These are phyloP conservation scores for Lentinula boryana DNA, from an alignment of 768 basidiomycete species.

Conservation along the genomic window DNA sequence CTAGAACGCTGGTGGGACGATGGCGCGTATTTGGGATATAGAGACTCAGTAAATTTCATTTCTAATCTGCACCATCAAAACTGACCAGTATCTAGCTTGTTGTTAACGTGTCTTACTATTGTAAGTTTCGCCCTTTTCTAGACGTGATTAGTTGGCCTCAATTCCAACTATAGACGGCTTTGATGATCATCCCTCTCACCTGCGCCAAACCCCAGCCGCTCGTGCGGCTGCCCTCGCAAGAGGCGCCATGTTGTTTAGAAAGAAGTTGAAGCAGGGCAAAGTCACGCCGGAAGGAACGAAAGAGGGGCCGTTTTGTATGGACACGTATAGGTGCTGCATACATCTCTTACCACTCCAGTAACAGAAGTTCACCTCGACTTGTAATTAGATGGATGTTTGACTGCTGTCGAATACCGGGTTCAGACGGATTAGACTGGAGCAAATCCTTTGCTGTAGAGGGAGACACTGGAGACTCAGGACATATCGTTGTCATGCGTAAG, in stretches of 20 bases:
- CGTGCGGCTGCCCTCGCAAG: constrained; percentile 72
- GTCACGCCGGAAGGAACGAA: constrained; percentile 60
- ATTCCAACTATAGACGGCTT: constrained; percentile 64
- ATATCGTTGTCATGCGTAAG: constrained; percentile 81
- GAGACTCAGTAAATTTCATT: constrained; percentile 62
- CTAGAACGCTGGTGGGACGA: constrained; percentile 96
- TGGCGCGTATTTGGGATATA: constrained; percentile 71
- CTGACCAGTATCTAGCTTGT: constrained; percentile 46
- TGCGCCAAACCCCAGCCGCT: constrained; percentile 49
- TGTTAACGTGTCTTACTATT: constrained; percentile 93
- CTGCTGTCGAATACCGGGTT: constrained; percentile 75
- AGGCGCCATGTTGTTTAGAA: constrained; percentile 68
- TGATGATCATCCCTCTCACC: constrained; percentile 54
- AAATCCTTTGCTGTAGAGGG: constrained; percentile 55
- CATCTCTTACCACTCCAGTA: not conserved
- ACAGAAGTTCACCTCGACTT: not conserved
- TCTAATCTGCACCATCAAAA: not conserved
- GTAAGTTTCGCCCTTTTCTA: constrained; percentile 32
- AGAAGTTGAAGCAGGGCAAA: constrained; percentile 60
- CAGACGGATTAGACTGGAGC: constrained; percentile 72
- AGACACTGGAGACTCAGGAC: constrained; percentile 60
- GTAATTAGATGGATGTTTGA: constrained; percentile 83
- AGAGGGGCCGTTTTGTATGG: constrained; percentile 78
- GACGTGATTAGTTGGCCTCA: not conserved
- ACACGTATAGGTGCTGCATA: constrained; percentile 60